Evolutionary conservation across 2,329 filamentous ascomycete genomes (phyloP), one percentile per base, ranked within the genome.

Genomic region (Aspergillus persii): DNA sequence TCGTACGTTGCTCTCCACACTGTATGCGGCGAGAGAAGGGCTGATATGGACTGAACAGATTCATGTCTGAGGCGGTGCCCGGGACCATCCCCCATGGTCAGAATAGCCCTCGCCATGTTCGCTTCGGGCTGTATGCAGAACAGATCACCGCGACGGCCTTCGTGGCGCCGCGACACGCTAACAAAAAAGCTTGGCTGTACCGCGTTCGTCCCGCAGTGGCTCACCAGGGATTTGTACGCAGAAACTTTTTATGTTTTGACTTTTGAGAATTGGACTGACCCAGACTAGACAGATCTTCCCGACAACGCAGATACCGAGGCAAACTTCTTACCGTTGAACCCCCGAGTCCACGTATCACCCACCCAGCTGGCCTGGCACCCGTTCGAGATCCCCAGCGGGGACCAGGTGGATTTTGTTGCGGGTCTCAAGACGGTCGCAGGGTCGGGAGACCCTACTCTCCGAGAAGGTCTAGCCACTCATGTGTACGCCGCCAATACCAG

Each of bases 71-170:
- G 62, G 74, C 74, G 50, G 68, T 76, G n/a, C 69, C 73, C 46
- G 74, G 74, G 18, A 76, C 73, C 39, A 71, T 73, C 64, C 73
- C 74, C 56, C 69, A 74, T 7, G 74, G 71, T 50, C 73, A 74
- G 58, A 76, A 76, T 61, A 74, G 61, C 51, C 74, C 74, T 30
- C 73, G 74, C 11, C 72, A 71, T 53, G 73, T 74, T 36, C 71
- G 73, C 2, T 74, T 54, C 36, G 36, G 36, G 15, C 36, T 76
- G 2, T 75, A 74, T 54, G 71, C 71, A 1, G 71, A 75, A 36
- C 72, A 86, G 69, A 76, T 86, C 4, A 85, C 83, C n/a, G 84
- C 83, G 18, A 85, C 83, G 2, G 82, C 84, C 27, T 86, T 86
- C 69, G 82, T 83, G 47, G 83, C 83, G 12, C 83, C 84, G 6